Evolutionary conservation across 306 rosid genomes (phyloP).

Genomic region (peach (Prunus persica)): DNA sequence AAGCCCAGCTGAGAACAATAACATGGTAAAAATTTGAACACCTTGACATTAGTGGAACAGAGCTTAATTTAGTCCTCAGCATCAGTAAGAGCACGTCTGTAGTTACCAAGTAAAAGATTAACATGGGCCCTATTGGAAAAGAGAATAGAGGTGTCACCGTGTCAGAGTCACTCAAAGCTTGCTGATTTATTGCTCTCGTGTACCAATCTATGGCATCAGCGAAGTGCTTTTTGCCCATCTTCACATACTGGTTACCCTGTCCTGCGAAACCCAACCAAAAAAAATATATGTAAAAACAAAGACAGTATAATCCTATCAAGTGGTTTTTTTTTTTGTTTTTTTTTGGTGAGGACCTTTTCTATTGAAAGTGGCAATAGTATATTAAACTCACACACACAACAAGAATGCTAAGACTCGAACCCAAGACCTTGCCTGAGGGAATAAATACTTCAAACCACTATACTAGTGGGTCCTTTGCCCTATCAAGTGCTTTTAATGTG

Average conservation of each 20-base stretch:
- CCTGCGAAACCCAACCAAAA: slow-evolving; percentile 40
- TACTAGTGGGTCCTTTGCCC: rapidly evolving
- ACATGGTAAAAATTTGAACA: slow-evolving; percentile 19
- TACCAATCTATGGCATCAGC: slow-evolving; percentile 85
- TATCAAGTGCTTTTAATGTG: neutral
- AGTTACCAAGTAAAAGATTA: slow-evolving; percentile 76
- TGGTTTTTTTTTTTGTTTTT: no score
- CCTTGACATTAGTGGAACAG: slow-evolving; percentile 71
- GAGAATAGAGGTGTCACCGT: slow-evolving; percentile 37
- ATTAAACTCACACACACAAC: no score
- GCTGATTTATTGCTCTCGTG: slow-evolving; percentile 78
- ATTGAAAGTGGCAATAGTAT: no score
- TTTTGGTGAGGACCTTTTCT: no score
- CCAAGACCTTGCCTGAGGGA: no score
- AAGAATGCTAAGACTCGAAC: no score
- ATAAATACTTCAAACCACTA: no score
- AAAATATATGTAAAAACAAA: no score
- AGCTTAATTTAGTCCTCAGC: slow-evolving; percentile 71
- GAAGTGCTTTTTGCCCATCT: slow-evolving; percentile 78
- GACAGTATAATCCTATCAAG: neutral
- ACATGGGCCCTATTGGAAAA: slow-evolving; percentile 82
- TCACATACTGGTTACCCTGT: slow-evolving; percentile 76
- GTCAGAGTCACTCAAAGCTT: slow-evolving; percentile 57
- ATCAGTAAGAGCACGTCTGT: slow-evolving; percentile 78
- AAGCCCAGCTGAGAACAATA: slow-evolving; percentile 14